Percentiles rank a stretch among this genome's conserved stretches.
phyloP scores from a whole-genome alignment of 139 green algal species.

The Dunaliella primolecta region DNA sequence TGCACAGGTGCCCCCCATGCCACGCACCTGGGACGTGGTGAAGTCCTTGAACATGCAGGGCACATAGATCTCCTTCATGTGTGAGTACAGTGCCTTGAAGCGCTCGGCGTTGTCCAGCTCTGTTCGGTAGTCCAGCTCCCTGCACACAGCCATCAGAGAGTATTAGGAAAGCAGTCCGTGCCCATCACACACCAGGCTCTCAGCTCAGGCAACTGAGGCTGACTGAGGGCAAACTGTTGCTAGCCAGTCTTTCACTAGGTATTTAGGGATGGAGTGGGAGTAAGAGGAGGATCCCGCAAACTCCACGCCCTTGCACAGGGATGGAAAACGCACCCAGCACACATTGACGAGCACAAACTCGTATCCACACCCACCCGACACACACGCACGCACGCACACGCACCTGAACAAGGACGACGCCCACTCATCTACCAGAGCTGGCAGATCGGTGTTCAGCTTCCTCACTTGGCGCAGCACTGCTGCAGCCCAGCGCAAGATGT shows the following conservation, averaged over 20 bases:
- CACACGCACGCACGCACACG: background rate
- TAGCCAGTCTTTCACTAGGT: too few species aligned
- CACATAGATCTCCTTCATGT: constrained; percentile 59
- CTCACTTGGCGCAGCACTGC: constrained; percentile 8
- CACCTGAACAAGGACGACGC: constrained; percentile 60
- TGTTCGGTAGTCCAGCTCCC: constrained; percentile 82
- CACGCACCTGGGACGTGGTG: constrained; percentile 41
- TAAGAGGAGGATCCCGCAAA: too few species aligned
- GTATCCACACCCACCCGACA: background rate
- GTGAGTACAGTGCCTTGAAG: constrained; percentile 46
- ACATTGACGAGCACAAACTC: too few species aligned
- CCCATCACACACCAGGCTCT: too few species aligned
- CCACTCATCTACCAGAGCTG: constrained; percentile 87
- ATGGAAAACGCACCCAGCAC: too few species aligned
- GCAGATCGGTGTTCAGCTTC: constrained; percentile 82
- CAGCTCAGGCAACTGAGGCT: too few species aligned
- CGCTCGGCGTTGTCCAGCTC: constrained; percentile 70
- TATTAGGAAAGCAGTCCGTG: too few species aligned
- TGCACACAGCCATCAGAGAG: constrained; percentile 52
- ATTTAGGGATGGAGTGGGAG: too few species aligned
- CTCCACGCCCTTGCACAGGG: too few species aligned
- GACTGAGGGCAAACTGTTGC: too few species aligned
- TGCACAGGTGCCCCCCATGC: too few species aligned
- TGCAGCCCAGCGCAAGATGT: constrained; percentile 62
- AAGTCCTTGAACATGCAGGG: constrained; percentile 31